Base-by-base conservation (phyloP, 371 early-diverging fungal species). In the Nosema muscidifuracis region DNA sequence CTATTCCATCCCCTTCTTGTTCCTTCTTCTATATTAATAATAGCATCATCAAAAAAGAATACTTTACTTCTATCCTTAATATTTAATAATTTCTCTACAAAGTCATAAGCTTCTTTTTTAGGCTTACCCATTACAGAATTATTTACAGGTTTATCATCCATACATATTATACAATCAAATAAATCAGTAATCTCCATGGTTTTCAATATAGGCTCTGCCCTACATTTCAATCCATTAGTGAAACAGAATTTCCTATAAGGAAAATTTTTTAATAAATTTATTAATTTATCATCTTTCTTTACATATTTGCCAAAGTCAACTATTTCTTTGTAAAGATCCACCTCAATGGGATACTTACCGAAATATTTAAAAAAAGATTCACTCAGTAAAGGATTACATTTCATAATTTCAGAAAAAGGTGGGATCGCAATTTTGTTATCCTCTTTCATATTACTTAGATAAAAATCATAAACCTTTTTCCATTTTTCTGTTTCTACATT, bases 111-210 rank as follows among this genome's bases (percentile, higher is more conserved):
- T 20, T 62, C 13, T 2, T 44, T 0, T n/a, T 34, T 20, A 10
- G 78, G 78, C 31, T 77, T 77, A n/a, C 63, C 44, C 18, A 68
- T 63, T 15, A 70, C 50, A 12, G n/a, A 47, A 6, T 20, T 20
- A 3, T 57, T 61, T 9, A 22, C 13, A 34, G 40, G 74, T 16
- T 58, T 66, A 36, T 44, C 55, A 40, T 75, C 77, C 30, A 73
- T 47, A 47, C 65, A 74, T 13, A 77, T 40, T 1, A 77, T 76
- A 57, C 34, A 60, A 22, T 77, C 78, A 63, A 77, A 77, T 16
- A 26, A 50, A 26, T 74, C 65, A 18, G 36, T n/a, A n/a, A 77
- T 7, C 0, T 58, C 61, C 18, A 77, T 3, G 24, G 20, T 26
- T 28, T 53, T 31, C 16, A 77, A 57, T 42, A 77, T 67, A 30